Conservation (phyloP, 2,329 filamentous ascomycete species). For the Nigrospora sphaerica region DNA sequence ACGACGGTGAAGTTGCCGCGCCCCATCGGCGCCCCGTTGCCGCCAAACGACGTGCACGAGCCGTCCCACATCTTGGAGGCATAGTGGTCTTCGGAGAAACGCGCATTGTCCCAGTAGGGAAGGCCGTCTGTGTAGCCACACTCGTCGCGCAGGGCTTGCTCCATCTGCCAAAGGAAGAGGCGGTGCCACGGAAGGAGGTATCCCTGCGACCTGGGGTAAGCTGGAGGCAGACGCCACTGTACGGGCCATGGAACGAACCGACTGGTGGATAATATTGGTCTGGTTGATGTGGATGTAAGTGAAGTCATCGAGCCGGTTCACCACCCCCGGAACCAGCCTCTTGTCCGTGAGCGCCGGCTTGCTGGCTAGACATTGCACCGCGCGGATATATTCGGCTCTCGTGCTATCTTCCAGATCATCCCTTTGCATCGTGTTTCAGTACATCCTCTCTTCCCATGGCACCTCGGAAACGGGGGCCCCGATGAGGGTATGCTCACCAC, state of each 20-base stretch:
- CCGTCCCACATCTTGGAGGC: constrained; percentile 11
- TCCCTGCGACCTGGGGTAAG: constrained; percentile 5
- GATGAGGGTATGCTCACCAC: constrained; percentile 7
- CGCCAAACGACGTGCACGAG: constrained; percentile 9
- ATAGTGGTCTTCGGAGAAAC: constrained; percentile 10
- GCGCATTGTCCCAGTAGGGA: constrained; percentile 11
- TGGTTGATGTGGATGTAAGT: constrained; percentile 15
- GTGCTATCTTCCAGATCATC: constrained; percentile 8
- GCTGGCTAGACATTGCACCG: constrained; percentile 10
- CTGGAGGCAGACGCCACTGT: too few species aligned
- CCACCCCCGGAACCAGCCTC: constrained; percentile 6
- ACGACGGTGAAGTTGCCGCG: neutral
- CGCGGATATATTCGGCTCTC: constrained; percentile 10
- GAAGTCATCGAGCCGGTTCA: constrained; percentile 13
- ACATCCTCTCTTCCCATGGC: neutral
- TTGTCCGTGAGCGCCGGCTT: constrained; percentile 8
- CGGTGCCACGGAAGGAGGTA: constrained; percentile 14
- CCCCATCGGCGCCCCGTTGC: constrained; percentile 7
- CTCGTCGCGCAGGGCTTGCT: constrained; percentile 12
- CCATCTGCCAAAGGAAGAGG: constrained; percentile 13
- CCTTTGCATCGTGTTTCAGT: neutral
- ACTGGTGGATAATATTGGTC: constrained; percentile 13
- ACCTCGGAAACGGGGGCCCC: neutral
- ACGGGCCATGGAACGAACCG: neutral
- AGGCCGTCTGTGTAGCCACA: constrained; percentile 12